phyloP scores from a whole-genome alignment of 208 protist genomes.

The Leishmania turanica region DNA sequence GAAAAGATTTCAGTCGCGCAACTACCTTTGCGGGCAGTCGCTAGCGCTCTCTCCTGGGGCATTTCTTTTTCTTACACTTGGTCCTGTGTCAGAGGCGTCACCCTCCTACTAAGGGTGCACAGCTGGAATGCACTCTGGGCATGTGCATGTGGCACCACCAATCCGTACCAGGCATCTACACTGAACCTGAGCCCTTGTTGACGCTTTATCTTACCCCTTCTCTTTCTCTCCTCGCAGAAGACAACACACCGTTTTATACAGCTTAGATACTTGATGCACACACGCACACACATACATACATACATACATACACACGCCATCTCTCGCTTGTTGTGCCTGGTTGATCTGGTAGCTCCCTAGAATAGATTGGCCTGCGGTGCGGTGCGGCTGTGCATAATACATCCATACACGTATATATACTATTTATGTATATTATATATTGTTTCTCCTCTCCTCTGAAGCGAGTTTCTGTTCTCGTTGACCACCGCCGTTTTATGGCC shows the following conservation, averaged over 20 bases:
- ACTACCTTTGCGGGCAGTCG: neutral
- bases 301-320: neutral
- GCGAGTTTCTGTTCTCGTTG: neutral
- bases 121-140: neutral
- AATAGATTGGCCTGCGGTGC: neutral
- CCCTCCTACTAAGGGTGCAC: neutral
- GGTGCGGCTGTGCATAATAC: neutral
- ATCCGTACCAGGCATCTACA: neutral
- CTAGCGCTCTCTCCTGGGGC: neutral
- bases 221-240: neutral
- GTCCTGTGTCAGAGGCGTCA: neutral
- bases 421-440: conserved; percentile 2
- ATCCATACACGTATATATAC: conserved; percentile 6
- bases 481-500: neutral
- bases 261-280: neutral
- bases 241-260: neutral
- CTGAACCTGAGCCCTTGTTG: neutral
- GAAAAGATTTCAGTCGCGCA: neutral
- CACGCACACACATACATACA: neutral
- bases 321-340: conserved; percentile 1
- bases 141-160: neutral
- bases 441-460: neutral
- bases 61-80: neutral
- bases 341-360: neutral
- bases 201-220: neutral